Percentiles rank a stretch among this genome's conserved stretches.
Conservation (phyloP, 768 basidiomycete genomes). For the Agrocybe pediades region DNA sequence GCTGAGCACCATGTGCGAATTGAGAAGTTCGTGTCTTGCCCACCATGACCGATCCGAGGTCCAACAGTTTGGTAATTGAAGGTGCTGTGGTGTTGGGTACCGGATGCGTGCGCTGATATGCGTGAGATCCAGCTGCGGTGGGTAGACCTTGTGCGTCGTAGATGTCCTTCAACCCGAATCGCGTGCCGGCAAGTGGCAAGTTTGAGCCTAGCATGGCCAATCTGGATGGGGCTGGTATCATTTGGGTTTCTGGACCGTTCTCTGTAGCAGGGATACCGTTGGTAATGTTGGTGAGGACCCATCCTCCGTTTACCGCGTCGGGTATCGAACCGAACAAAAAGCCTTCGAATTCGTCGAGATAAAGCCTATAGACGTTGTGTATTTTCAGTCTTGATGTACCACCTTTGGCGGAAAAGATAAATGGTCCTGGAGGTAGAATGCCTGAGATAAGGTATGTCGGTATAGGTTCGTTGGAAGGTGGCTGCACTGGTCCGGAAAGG, state of each 20-base stretch:
- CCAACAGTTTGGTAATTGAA: conserved; percentile 45
- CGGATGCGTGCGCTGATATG: conserved; percentile 34
- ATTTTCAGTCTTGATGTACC: conserved; percentile 3
- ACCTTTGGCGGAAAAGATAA: conserved; percentile 18
- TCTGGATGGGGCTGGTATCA: conserved; percentile 53
- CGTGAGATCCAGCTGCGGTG: conserved; percentile 36
- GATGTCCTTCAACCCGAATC: conserved; percentile 51
- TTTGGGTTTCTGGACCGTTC: conserved; percentile 20
- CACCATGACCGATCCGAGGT: conserved; percentile 50
- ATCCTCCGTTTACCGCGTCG: conserved; percentile 30
- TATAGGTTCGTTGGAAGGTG: conserved; percentile 15
- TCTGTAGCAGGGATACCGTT: conserved; percentile 14
- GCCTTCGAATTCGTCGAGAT: conserved; percentile 42
- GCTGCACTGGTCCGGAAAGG: conserved; percentile 20
- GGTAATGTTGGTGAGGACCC: conserved; percentile 33
- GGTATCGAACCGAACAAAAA: conserved; percentile 47
- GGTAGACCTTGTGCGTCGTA: conserved; percentile 34
- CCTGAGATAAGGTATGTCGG: conserved; percentile 10
- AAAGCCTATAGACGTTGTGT: conserved; percentile 37
- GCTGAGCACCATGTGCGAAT: conserved; percentile 49
- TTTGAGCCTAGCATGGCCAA: conserved; percentile 32
- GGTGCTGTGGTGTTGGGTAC: conserved; percentile 36
- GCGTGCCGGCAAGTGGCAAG: conserved; percentile 42
- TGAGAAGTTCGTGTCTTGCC: conserved; percentile 58
- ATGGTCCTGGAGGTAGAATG: conserved; percentile 30